Evolutionary conservation across 2,329 filamentous ascomycete species (phyloP).

Genomic region (Dendrostoma leiphaemia): DNA sequence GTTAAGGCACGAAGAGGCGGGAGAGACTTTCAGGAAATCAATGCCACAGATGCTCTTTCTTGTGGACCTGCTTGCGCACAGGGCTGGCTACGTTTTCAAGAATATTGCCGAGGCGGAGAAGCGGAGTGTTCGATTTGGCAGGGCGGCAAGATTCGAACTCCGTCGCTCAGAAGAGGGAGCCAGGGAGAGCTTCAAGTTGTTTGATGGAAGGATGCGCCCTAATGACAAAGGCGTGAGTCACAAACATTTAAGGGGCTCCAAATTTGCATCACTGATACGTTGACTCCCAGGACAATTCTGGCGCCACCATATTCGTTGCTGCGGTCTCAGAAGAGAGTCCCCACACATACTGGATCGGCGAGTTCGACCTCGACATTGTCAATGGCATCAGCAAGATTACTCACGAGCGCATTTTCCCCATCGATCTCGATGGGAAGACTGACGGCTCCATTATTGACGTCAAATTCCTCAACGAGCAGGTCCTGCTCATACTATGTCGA

Average conservation of each 20-base stretch:
- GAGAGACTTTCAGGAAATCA: constrained; percentile 45
- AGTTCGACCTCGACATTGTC: constrained; percentile 47
- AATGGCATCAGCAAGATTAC: constrained; percentile 57
- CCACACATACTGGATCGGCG: constrained; percentile 42
- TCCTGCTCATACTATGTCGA: constrained; percentile 58
- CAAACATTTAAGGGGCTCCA: neutral
- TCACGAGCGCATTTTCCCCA: constrained; percentile 12
- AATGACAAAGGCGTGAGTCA: constrained; percentile 31
- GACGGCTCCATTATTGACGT: constrained; percentile 54
- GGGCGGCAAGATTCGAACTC: constrained; percentile 43
- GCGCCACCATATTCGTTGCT: constrained; percentile 38
- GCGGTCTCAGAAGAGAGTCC: constrained; percentile 36
- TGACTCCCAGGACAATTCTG: constrained; percentile 16
- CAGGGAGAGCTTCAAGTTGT: neutral
- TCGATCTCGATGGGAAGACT: neutral
- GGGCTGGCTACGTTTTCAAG: constrained; percentile 61
- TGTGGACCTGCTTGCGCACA: constrained; percentile 54
- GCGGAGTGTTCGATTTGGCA: constrained; percentile 66
- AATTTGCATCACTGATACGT: neutral
- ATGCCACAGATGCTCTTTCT: constrained; percentile 64
- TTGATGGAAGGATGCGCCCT: constrained; percentile 57
- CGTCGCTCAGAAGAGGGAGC: neutral
- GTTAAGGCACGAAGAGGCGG: constrained; percentile 44
- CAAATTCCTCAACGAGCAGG: constrained; percentile 64
- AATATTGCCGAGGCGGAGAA: constrained; percentile 69